Evolutionary conservation across 139 green algal genomes (phyloP).

Genomic region (Chlamydomonas urium): DNA sequence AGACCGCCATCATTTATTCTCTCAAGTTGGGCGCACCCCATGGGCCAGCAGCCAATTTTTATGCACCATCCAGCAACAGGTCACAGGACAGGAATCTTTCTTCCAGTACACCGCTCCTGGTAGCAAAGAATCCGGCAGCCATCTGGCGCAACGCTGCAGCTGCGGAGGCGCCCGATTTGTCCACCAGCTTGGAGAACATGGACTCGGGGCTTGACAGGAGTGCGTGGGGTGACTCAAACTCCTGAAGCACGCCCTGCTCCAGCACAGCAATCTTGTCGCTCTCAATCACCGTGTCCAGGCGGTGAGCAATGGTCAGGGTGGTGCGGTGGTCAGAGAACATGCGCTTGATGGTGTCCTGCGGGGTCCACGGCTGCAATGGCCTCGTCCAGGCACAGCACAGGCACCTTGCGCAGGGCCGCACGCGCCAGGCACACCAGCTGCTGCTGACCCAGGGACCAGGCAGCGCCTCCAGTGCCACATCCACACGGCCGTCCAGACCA

Average conservation of each 20-base stretch:
- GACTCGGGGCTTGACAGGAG: no score
- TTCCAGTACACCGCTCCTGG: no score
- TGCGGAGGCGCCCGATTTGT: no score
- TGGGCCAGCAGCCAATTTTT: not conserved
- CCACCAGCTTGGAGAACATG: no score
- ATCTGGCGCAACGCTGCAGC: no score
- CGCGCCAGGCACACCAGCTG: conserved; percentile 92
- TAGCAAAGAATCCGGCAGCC: no score
- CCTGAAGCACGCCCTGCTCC: conserved; percentile 35
- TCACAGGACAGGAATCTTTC: no score
- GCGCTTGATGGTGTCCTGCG: conserved; percentile 77
- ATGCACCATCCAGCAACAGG: no score
- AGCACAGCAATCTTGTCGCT: conserved; percentile 47
- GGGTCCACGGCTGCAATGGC: conserved; percentile 86
- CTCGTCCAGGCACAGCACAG: conserved; percentile 90
- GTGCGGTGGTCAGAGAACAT: conserved; percentile 76
- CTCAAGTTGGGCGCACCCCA: not conserved
- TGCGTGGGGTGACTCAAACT: no score
- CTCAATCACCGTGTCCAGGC: conserved; percentile 76
- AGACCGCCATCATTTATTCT: no score
- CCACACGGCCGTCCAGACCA: no score
- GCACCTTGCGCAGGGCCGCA: conserved; percentile 69
- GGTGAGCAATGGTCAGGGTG: conserved; percentile 85
- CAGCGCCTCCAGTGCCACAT: no score
- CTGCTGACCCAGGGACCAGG: conserved; percentile 68